Base-by-base conservation (phyloP, 2,329 filamentous ascomycete species). In the Penicillium rolfsii region DNA sequence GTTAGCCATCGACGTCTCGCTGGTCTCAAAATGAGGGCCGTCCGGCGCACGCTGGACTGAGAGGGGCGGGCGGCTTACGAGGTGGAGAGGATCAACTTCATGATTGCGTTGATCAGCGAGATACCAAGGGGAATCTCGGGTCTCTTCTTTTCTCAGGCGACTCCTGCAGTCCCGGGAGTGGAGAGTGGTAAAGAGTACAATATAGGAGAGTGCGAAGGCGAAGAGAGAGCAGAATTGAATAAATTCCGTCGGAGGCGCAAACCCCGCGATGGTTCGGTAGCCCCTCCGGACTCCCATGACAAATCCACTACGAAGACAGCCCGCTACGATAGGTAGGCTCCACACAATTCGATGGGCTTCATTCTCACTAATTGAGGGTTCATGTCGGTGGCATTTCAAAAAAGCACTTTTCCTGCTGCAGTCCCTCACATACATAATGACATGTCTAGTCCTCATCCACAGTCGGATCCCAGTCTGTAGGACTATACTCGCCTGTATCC, bases 31-130 rank as follows among this genome's bases (percentile, higher is more conserved):
- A 22, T 14, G 5, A 35, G 11, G 50, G 22, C 38, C 2, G 16
- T 19, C 9, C 19, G 30, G 40, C 28, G 40, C 53, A n/a, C 4
- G 35, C 35, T 33, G 30, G 53, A 24, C 14, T 41, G 16, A 36
- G 14, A n/a, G 7, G 43, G 24, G 26, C 9, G 40, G 40, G 62
- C 55, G 60, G 79, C 89, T 71, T 85, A 95, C 91, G 90, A 91
- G 67, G 92, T 96, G 58, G 91, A 96, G 57, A 96, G 86, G 66
- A 96, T 85, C 74, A 96, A 83, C 81, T 91, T 91, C 81, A 91
- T 91, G 83, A 91, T 91, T 83, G 85, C 88, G 73, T 64, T 75
- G 72, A 36, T 52, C 41, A 36, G 46, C 33, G 26, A 58, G 48
- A 36, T 16, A 28, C 11, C 22, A 41, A 35, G 50, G 50, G 50